phyloP scores from a whole-genome alignment of 208 protist genomes.

The Crithidia fasciculata region DNA sequence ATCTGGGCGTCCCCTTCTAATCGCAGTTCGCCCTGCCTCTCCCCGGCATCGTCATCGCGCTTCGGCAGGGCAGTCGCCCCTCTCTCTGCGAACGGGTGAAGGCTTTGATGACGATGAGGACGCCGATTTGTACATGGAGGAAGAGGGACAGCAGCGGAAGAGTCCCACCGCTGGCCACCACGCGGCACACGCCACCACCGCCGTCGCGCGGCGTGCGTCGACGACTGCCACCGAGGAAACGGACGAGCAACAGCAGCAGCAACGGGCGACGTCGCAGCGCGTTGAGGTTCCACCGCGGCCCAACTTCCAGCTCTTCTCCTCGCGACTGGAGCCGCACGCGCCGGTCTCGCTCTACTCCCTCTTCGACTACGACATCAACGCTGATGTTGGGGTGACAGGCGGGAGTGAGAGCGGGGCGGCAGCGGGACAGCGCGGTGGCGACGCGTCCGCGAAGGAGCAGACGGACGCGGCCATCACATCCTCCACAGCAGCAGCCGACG shows the following conservation, averaged over 20 bases:
- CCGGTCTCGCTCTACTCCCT: slow-evolving; percentile 36
- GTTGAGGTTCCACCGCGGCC: slow-evolving; percentile 36
- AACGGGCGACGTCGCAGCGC: not conserved
- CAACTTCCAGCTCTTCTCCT: slow-evolving; percentile 45
- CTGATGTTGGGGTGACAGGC: not conserved
- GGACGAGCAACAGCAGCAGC: not conserved
- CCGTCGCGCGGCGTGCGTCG: no score
- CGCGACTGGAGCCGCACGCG: slow-evolving; percentile 43
- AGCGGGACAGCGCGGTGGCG: not conserved
- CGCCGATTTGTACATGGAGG: slow-evolving; percentile 17
- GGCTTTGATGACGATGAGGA: slow-evolving; percentile 20
- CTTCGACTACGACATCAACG: slow-evolving; percentile 31
- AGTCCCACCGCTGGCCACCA: no score
- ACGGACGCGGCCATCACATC: no score
- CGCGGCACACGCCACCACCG: not conserved
- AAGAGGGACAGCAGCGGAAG: not conserved
- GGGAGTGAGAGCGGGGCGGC: not conserved
- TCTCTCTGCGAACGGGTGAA: not conserved
- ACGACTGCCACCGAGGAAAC: not conserved
- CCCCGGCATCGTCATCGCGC: not conserved
- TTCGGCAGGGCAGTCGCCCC: no score
- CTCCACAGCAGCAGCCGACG: no score
- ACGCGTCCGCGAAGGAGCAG: no score
- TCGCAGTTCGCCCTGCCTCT: not conserved
- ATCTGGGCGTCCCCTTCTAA: not conserved